Conservation (phyloP, 805 yeast genomes). For the Ogataea parapolymorpha region DNA sequence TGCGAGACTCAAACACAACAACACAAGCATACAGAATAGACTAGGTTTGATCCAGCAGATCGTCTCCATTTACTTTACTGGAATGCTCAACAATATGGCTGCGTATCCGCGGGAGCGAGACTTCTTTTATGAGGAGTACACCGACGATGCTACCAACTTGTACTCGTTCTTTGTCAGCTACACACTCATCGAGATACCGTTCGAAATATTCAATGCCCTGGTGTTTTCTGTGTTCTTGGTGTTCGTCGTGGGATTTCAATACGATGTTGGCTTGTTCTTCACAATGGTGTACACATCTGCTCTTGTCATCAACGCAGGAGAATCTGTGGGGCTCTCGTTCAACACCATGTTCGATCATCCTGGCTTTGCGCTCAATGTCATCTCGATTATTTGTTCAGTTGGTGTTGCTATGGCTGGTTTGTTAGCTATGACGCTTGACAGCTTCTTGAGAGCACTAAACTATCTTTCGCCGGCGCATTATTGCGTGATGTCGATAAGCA, state of each 20-base stretch:
- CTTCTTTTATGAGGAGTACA: conserved; percentile 74
- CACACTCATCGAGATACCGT: conserved; percentile 61
- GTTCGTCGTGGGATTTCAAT: conserved; percentile 69
- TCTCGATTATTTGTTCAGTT: conserved; percentile 61
- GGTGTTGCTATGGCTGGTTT: conserved; percentile 85
- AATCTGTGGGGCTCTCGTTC: conserved; percentile 77
- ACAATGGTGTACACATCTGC: conserved; percentile 53
- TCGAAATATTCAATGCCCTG: conserved; percentile 57
- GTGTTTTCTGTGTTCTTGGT: conserved; percentile 61
- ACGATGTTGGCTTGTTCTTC: conserved; percentile 65
- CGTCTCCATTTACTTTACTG: conserved; percentile 69
- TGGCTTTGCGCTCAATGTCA: conserved; percentile 75
- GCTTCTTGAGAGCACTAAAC: conserved; percentile 65
- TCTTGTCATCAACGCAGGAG: conserved; percentile 69
- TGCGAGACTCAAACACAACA: conserved; percentile 49
- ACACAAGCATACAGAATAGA: conserved; percentile 58
- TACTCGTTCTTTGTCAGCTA: conserved; percentile 61
- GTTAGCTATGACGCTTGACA: conserved; percentile 73
- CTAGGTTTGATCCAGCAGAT: conserved; percentile 76
- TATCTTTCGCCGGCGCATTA: conserved; percentile 77
- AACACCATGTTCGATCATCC: conserved; percentile 70
- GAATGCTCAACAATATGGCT: conserved; percentile 74
- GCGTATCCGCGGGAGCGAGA: conserved; percentile 72
- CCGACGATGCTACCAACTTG: conserved; percentile 67
- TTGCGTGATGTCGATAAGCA: conserved; percentile 58